phyloP scores from a whole-genome alignment of 441 rosid species.

The Brassica balearica region DNA sequence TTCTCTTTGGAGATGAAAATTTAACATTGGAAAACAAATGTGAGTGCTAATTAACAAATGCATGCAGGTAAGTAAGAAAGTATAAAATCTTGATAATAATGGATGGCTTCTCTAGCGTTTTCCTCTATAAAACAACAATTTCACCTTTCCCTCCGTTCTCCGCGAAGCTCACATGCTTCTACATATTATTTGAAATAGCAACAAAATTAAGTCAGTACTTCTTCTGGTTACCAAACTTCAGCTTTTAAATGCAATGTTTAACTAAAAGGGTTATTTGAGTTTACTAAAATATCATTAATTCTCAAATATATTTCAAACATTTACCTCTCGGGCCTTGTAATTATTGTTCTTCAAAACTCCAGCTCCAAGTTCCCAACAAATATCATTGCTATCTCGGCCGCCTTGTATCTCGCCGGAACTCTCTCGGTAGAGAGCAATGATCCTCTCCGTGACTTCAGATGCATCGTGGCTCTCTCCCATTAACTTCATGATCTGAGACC shows the following conservation, averaged over 20 bases:
- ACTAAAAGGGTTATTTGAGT: neutral
- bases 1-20: no score
- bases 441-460: conserved; percentile 52
- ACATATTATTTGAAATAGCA: conserved; percentile 9
- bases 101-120: neutral
- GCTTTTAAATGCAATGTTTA: neutral
- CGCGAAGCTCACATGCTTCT: conserved; percentile 23
- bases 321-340: conserved; percentile 52
- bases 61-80: neutral
- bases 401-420: conserved; percentile 14
- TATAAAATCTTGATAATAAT: neutral
- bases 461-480: conserved; percentile 55
- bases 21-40: neutral
- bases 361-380: conserved; percentile 21
- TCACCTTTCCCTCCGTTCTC: conserved; percentile 7
- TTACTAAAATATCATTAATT: neutral
- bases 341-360: conserved; percentile 37
- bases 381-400: neutral
- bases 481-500: conserved; percentile 50
- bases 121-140: conserved; percentile 6
- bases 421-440: conserved; percentile 46
- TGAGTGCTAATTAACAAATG: neutral
- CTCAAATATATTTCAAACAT: neutral
- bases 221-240: neutral
- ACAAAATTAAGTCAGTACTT: neutral